These are phyloP conservation scores for Jaltomata sinuosa DNA, from an alignment of 257 asterid genomes.

Conservation along the genomic window DNA sequence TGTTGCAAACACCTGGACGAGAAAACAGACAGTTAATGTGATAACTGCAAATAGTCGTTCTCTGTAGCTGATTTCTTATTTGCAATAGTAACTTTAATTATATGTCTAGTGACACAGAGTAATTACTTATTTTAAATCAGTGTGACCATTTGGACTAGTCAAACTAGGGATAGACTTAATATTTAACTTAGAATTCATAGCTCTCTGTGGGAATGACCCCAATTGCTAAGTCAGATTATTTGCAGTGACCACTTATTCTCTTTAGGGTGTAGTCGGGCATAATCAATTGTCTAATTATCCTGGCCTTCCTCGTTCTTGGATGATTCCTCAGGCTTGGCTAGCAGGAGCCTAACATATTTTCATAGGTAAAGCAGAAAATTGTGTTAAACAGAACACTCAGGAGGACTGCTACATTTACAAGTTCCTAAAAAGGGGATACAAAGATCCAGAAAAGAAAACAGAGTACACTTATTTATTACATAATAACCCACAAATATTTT, in stretches of 20 bases:
- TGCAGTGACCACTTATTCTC: background rate
- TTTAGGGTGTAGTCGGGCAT: background rate
- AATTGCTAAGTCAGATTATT: background rate
- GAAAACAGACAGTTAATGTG: constrained; percentile 20
- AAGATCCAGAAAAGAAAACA: background rate
- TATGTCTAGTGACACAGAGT: background rate
- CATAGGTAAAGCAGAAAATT: background rate
- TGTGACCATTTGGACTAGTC: background rate
- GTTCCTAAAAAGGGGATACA: background rate
- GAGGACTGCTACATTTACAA: background rate
- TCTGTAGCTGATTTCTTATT: background rate
- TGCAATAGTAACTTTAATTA: background rate
- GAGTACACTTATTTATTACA: background rate
- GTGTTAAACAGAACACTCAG: background rate
- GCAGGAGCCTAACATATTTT: background rate
- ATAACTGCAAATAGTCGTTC: constrained; percentile 8
- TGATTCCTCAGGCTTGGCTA: background rate
- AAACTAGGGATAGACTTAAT: background rate
- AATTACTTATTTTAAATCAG: background rate
- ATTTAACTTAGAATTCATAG: background rate
- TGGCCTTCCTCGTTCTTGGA: background rate
- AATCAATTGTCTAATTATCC: background rate
- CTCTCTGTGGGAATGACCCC: background rate
- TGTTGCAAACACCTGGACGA: constrained; percentile 70
- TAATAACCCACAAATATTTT: background rate